Percentiles rank a stretch among this genome's conserved stretches.
Evolutionary conservation across 805 yeast genomes (phyloP).

Genomic region (Maudiozyma saulgeensis): DNA sequence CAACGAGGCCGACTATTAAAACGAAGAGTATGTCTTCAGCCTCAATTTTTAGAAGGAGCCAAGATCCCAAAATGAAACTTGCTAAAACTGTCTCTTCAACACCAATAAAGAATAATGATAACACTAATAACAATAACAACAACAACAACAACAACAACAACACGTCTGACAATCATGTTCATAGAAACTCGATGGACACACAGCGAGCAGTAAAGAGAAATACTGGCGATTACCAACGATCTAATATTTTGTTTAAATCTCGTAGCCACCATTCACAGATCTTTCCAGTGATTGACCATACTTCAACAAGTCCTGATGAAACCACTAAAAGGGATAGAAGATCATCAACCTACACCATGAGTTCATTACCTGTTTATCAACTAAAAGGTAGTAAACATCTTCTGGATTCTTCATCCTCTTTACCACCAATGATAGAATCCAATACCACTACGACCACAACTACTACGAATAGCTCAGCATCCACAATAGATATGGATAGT

Average conservation of each 20-base stretch:
- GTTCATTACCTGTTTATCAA: constrained; percentile 1
- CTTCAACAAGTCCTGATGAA: not conserved
- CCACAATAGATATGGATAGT: not conserved
- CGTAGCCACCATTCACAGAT: constrained; percentile 6
- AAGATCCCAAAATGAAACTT: not conserved
- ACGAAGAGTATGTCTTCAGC: not conserved
- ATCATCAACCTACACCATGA: not conserved
- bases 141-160: too few species aligned
- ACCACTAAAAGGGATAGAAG: not conserved
- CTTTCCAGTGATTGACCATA: constrained; percentile 2
- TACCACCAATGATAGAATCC: constrained; percentile 5
- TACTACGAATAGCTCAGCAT: constrained; percentile 1
- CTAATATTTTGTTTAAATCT: constrained; percentile 2
- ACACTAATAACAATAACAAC: not conserved
- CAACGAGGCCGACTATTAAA: not conserved
- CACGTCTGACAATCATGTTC: not conserved
- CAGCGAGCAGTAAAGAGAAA: not conserved
- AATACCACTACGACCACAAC: not conserved
- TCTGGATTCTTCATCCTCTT: not conserved
- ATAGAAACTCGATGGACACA: not conserved
- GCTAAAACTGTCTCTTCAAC: not conserved
- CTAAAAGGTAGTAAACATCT: constrained; percentile 1
- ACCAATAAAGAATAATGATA: not conserved
- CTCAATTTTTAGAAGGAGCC: not conserved
- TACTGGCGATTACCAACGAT: constrained; percentile 1